Conservation (phyloP, 768 basidiomycete genomes). For the Leccinum broughii region DNA sequence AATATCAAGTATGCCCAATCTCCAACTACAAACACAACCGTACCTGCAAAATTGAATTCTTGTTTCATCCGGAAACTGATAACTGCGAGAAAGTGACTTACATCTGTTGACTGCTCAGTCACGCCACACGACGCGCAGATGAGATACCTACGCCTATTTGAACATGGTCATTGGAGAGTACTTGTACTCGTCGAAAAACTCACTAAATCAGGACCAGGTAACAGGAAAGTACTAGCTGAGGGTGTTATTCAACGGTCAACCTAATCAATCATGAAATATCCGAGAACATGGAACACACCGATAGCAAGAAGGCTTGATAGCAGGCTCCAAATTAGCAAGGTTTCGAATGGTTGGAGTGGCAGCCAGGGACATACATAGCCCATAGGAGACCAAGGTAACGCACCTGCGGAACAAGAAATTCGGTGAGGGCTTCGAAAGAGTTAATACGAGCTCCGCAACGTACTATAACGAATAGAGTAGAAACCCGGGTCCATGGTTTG, state of each 20-base stretch:
- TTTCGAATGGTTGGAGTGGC: neutral
- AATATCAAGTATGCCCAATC: neutral
- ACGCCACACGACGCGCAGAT: neutral
- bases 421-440: neutral
- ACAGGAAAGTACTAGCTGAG: neutral
- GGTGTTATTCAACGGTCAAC: neutral
- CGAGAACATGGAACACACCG: neutral
- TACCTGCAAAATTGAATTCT: neutral
- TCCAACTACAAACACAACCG: neutral
- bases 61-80: too few relatives aligned
- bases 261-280: neutral
- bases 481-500: neutral
- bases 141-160: neutral
- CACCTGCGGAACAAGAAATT: neutral
- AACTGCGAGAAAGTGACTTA: neutral
- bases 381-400: neutral
- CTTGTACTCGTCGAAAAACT: neutral
- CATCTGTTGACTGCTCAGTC: neutral
- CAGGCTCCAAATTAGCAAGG: neutral
- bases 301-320: neutral
- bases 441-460: neutral
- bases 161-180: neutral
- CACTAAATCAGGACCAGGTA: neutral
- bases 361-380: neutral
- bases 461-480: neutral